Evolutionary conservation across 192 early-diverging fungal species (phyloP).

Genomic region (Umbelopsis sp.): DNA sequence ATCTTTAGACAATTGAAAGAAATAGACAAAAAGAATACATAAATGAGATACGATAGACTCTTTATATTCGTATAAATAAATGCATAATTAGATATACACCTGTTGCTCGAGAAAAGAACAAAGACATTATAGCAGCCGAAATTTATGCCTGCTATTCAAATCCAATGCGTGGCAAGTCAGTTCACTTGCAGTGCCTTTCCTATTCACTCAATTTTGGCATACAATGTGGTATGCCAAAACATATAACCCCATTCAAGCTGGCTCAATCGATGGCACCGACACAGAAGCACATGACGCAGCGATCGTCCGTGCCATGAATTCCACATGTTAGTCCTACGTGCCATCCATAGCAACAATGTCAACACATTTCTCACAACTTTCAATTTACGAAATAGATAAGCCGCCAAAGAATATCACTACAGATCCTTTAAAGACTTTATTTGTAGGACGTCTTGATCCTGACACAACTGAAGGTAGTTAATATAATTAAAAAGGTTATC

Average conservation of each 20-base stretch:
- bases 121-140: too few species aligned
- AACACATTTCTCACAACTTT: not conserved
- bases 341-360: not conserved
- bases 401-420: conserved; percentile 26
- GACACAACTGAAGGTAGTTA: conserved; percentile 41
- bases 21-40: not conserved
- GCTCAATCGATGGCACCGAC: conserved; percentile 46
- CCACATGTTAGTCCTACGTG: conserved; percentile 27
- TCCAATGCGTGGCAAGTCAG: not conserved
- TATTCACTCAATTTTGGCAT: too few species aligned
- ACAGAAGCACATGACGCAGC: conserved; percentile 43
- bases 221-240: conserved; percentile 43
- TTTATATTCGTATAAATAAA: not conserved
- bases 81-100: not conserved
- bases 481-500: not conserved
- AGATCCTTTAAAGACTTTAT: conserved; percentile 40
- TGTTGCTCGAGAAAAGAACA: too few species aligned
- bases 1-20: conserved; percentile 11
- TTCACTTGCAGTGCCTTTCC: too few species aligned
- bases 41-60: too few species aligned
- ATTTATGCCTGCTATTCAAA: not conserved
- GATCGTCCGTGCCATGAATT: conserved; percentile 33
- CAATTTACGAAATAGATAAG: conserved; percentile 23
- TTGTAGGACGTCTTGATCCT: conserved; percentile 42
- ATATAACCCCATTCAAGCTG: conserved; percentile 42